Conservation (phyloP, 2,329 filamentous ascomycete genomes). For the Ophiostoma ulmi region DNA sequence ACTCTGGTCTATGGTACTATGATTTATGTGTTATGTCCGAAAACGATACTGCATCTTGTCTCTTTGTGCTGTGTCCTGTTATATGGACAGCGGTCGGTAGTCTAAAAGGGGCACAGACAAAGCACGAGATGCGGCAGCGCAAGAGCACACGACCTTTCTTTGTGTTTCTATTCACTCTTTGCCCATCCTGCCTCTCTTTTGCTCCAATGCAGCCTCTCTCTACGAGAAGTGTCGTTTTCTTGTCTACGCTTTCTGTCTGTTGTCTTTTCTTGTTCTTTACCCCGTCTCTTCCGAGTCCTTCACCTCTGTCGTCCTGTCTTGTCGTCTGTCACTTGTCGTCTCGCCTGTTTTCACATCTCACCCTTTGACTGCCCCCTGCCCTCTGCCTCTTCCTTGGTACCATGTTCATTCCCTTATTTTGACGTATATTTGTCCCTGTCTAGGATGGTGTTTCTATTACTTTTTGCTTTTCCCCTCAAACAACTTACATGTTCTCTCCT, state of each 20-base stretch:
- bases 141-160: background rate
- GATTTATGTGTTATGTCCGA: constrained; percentile 19
- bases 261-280: constrained; percentile 7
- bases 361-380: background rate
- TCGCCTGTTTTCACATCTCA: background rate
- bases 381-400: background rate
- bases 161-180: background rate
- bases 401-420: constrained; percentile 13
- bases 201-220: background rate
- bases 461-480: constrained; percentile 4
- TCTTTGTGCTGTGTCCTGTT: background rate
- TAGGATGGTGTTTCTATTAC: constrained; percentile 21
- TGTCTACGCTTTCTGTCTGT: background rate
- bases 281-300: background rate
- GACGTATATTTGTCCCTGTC: constrained; percentile 18
- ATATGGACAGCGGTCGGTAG: background rate
- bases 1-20: constrained; percentile 23
- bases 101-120: background rate
- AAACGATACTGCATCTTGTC: constrained; percentile 13
- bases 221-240: background rate
- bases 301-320: background rate
- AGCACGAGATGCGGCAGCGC: background rate
- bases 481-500: constrained; percentile 18
- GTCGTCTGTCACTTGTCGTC: background rate
- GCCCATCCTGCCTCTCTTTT: background rate